Evolutionary conservation across 495 filamentous ascomycete genomes (phyloP).

Genomic region (Xylaria acuta): DNA sequence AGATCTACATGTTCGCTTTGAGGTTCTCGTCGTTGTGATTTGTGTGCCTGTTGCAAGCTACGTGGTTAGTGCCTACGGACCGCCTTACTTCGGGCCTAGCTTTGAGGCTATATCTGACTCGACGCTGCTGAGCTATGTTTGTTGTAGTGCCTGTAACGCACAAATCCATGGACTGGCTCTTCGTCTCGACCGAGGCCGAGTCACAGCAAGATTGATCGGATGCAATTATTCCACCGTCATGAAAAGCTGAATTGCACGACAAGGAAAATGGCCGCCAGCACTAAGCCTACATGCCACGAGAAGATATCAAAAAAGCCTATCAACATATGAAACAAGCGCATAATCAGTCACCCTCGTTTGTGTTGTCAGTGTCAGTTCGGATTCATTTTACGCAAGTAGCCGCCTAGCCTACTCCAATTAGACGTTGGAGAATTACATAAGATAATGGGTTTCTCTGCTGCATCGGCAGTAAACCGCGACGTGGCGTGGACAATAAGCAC

Average conservation of each 20-base stretch:
- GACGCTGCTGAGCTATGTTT: not conserved
- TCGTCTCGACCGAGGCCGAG: not conserved
- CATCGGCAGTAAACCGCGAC: not conserved
- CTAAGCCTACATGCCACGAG: too few relatives aligned
- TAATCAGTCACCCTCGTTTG: not conserved
- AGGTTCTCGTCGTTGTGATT: not conserved
- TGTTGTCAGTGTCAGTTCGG: not conserved
- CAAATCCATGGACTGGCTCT: not conserved
- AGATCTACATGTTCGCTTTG: slow-evolving; percentile 56
- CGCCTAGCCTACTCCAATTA: not conserved
- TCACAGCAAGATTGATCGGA: not conserved
- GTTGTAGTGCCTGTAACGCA: not conserved
- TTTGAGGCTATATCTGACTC: not conserved
- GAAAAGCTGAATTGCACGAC: not conserved
- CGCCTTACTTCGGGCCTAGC: too few relatives aligned
- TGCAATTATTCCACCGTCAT: not conserved
- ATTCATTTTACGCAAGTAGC: not conserved
- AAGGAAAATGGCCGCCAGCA: not conserved
- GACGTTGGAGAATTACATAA: not conserved
- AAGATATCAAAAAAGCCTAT: not conserved
- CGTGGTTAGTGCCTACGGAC: not conserved
- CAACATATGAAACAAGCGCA: not conserved
- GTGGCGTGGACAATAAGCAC: not conserved
- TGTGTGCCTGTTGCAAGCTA: not conserved
- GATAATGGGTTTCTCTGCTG: not conserved